Percentiles rank a stretch among this genome's conserved stretches.
phyloP scores from a whole-genome alignment of 257 asterid species.

The Solanum etuberosum region DNA sequence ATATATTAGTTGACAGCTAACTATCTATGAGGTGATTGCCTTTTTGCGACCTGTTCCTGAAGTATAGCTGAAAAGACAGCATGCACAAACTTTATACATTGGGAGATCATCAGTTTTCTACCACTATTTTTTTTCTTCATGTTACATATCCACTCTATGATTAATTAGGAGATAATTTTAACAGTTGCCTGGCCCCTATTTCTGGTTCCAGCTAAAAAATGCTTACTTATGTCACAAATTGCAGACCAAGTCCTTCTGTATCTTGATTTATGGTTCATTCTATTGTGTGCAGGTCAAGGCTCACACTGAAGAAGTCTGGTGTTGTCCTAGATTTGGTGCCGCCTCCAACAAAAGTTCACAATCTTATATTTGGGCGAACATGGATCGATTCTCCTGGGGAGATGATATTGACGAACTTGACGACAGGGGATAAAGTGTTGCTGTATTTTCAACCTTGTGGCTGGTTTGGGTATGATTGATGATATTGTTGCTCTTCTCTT shows the following conservation, averaged over 20 bases:
- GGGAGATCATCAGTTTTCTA: neutral
- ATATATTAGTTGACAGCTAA: neutral
- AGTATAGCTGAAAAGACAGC: neutral
- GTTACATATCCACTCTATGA: neutral
- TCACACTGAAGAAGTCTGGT: slow-evolving; percentile 76
- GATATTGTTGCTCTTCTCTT: neutral
- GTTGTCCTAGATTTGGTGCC: slow-evolving; percentile 85
- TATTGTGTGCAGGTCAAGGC: slow-evolving; percentile 59
- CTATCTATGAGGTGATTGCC: neutral
- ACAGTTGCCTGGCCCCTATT: neutral
- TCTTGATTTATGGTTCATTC: neutral
- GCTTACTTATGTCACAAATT: neutral
- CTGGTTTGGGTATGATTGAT: slow-evolving; percentile 84
- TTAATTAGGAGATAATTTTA: neutral
- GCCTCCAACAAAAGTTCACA: slow-evolving; percentile 91
- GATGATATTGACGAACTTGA: slow-evolving; percentile 82
- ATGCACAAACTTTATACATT: neutral
- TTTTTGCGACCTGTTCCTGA: neutral
- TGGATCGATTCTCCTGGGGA: slow-evolving; percentile 98
- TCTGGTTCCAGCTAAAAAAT: neutral
- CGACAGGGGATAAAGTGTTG: slow-evolving; percentile 94
- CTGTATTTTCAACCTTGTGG: slow-evolving; percentile 98
- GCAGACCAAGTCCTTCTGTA: neutral
- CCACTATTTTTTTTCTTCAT: neutral
- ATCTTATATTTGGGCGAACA: slow-evolving; percentile 92